Base-by-base conservation (phyloP, 140 eudicot genomes). In the Eryngium alpinum region DNA sequence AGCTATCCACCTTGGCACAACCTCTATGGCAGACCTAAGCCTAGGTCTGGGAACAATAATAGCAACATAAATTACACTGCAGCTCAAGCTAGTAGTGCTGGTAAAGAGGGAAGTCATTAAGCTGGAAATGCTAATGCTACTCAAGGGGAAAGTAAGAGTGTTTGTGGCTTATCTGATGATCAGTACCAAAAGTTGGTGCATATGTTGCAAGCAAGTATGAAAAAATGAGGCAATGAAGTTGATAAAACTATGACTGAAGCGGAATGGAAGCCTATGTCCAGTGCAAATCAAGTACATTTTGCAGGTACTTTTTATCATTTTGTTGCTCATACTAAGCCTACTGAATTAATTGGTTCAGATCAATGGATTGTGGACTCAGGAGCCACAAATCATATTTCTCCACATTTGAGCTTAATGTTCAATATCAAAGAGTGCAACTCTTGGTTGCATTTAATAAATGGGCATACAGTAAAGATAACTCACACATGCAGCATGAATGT, bases 341-440 rank as follows among this genome's bases (percentile, higher is more conserved):
- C 3, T n/a, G 72, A 3, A 6, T 0, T 28, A n/a, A 25, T 31
- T 10, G 7, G 1, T 14, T 38, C 46, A 0, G 0, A 29, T 5
- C 44, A 75, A 4, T 75, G 79, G 79, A 75, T 75, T 1, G 17
- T 75, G 12, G 79, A 75, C 33, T 38, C 79, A 19, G 79, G 62
- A 6, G 63, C 79, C 4, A 46, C 63, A 10, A 34, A 75, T 21
- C 79, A 75, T 12, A 75, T 75, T 5, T 44, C 38, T 27, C 22
- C 33, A 5, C 14, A 1, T 6, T 17, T 22, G 7, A 5, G 0
- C 4, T 10, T n/a, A 3, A 28, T 50, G 1, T 6, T 16, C 1
- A 50, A 75, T 13, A 31, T 14, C 34, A 10, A 4, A 29, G 2
- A 2, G 15, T 10, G 52, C 3, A 75, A 10, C 0, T 49, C 79